Evolutionary conservation across 202 grass and related monocot genomes (phyloP), one percentile per base, ranked within the genome.

Genomic region (Saccharum hybrid): DNA sequence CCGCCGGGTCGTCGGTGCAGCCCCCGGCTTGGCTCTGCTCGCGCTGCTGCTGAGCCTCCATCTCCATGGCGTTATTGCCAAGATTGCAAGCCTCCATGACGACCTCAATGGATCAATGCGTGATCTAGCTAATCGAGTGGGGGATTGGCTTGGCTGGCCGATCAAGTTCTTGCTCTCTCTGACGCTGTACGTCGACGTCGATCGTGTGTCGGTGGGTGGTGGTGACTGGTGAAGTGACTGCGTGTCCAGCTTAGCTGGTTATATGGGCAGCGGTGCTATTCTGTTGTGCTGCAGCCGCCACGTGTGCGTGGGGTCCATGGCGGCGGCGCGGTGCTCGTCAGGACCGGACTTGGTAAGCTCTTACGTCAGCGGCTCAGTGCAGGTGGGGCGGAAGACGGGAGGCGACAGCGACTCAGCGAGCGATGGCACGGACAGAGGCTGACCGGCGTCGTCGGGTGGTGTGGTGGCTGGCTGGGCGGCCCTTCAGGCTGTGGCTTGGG

Each of bases 1-100:
- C 52, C 14, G 7, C 76, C n/a, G 88, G 77, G 33, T 87, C 59
- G 10, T 84, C 77, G 38, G 66, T 28, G 60, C 46, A 18, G 11
- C 26, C 39, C 18, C 7, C 43, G 14, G 28, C 5, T 38, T 63
- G 61, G 67, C 31, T 12, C 22, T 64, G 72, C 42, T 64, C 28
- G 1, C 76, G 68, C 9, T 73, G 52, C 4, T 82, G 71, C 4
- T 4, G 38, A 77, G 22, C 34, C 67, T 63, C 85, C 21, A 62
- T 52, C 28, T 28, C 28, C 28, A 28, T 28, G 18, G 4, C 10
- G 0, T 16, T 48, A 0, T 40, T 21, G 8, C 7, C 66, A 8
- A 68, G 11, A 34, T 79, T 39, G 12, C 61, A 68, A 0, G 15
- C 31, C 67, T 90, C 83, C 79, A 69, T 75, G 61, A n/a, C 69